A percentile compares a stretch with the other conserved stretches of the same genome.
These are phyloP conservation scores for Rhododendron ovatum DNA, from an alignment of 148 eudicot species.

Conservation along the genomic window DNA sequence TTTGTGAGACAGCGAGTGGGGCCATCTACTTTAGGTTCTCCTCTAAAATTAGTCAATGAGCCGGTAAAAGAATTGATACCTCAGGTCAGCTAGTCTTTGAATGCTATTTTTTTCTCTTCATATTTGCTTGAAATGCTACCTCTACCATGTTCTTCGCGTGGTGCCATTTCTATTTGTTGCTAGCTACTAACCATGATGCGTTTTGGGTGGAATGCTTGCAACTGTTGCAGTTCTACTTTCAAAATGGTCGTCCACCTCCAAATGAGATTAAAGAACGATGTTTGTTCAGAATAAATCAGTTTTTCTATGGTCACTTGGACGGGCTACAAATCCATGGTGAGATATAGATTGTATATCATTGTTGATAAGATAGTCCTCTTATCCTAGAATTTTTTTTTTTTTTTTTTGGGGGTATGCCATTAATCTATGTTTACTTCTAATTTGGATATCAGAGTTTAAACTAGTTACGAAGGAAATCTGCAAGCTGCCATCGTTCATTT, in stretches of 20 bases:
- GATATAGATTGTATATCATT: constrained; percentile 17
- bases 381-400: not conserved
- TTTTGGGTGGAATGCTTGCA: constrained; percentile 8
- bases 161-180: not conserved
- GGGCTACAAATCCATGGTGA: constrained; percentile 86
- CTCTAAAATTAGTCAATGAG: constrained; percentile 74
- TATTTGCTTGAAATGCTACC: not conserved
- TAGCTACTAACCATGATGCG: not conserved
- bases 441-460: constrained; percentile 67
- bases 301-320: constrained; percentile 78
- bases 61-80: constrained; percentile 91
- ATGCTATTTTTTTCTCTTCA: not conserved
- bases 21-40: constrained; percentile 75
- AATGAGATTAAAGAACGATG: constrained; percentile 87
- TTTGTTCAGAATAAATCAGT: constrained; percentile 85
- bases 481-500: constrained; percentile 97
- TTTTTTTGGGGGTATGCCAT: constrained; percentile 19
- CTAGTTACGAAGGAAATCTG: constrained; percentile 85
- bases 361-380: not conserved
- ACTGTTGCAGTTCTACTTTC: constrained; percentile 78
- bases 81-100: constrained; percentile 44
- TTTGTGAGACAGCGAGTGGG: constrained; percentile 65
- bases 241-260: constrained; percentile 88
- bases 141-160: not conserved
- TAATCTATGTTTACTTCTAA: not conserved